phyloP scores from a whole-genome alignment of 2,329 filamentous ascomycete genomes.

The Fusarium staphyleae region DNA sequence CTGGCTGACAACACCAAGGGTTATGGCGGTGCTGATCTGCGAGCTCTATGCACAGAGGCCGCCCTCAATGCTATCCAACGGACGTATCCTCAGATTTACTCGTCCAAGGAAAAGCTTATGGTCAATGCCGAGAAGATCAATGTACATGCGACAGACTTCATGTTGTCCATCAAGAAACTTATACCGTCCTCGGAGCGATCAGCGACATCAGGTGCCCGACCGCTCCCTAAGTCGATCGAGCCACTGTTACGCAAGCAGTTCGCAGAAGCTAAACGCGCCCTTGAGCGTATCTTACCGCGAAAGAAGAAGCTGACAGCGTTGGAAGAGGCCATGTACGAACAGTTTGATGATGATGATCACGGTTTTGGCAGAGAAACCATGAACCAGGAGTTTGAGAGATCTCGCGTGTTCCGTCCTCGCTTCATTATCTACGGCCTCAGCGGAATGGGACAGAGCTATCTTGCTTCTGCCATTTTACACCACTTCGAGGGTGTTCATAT shows the following conservation, averaged over 20 bases:
- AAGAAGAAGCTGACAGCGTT: constrained; percentile 88
- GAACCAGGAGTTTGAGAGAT: constrained; percentile 81
- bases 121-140: constrained; percentile 86
- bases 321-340: constrained; percentile 92
- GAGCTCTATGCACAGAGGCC: constrained; percentile 94
- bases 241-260: constrained; percentile 81
- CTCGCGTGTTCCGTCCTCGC: constrained; percentile 86
- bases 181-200: constrained; percentile 93
- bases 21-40: constrained; percentile 93
- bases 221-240: constrained; percentile 80
- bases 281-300: constrained; percentile 81
- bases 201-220: constrained; percentile 81
- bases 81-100: constrained; percentile 95
- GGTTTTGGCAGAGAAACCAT: constrained; percentile 85
- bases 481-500: constrained; percentile 94
- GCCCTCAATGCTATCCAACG: constrained; percentile 95
- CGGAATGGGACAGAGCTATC: constrained; percentile 94
- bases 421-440: constrained; percentile 80
- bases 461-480: constrained; percentile 84
- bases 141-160: constrained; percentile 92
- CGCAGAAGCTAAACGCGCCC: constrained; percentile 67
- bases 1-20: constrained; percentile 91
- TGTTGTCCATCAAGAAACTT: constrained; percentile 96
- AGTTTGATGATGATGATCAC: constrained; percentile 79
- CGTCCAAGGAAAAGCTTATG: constrained; percentile 84